Base-by-base conservation (phyloP, 768 basidiomycete genomes). In the Holtermanniella nyarrowii region DNA sequence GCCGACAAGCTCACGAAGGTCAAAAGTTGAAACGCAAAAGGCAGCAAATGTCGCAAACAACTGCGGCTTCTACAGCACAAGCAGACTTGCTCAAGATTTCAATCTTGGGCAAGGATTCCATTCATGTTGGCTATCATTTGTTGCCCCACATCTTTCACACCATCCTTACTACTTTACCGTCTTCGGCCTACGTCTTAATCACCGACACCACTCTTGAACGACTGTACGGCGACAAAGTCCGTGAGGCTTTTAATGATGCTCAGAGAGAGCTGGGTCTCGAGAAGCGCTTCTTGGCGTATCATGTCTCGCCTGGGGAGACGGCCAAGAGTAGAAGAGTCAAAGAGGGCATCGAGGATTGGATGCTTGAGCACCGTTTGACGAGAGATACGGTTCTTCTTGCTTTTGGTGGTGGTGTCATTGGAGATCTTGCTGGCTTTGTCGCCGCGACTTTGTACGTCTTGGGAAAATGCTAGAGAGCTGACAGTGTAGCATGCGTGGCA, bases 331-430 rank as follows among this genome's bases (percentile, higher is more conserved):
- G 95, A 42, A 79, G 86, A 59, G 87, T 87, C 50, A 97, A 97
- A 72, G 93, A 88, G 1, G 77, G 82, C 53, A 83, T 97, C 60
- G 93, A 97, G 69, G 93, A 99, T 72, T 96, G 84, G 72, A 75
- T 99, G 42, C 76, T 97, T 50, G 76, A 82, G 16, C 81, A 91
- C 62, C 81, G 80, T 70, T 95, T 90, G 67, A 95, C 91, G 2
- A 76, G 95, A 53, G 91, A 93, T 70, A 90, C 86, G 2, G 88
- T 99, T 56, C 76, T 97, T 50, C 74, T 99, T 49, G 93, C 91
- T 0, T 78, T 99, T 21, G 95, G 95, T 26, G 93, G 95, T 26
- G 95, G 95, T 24, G 95, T 99, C 50, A 87, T 99, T 53, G 95
- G 95, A 12, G 93, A 99, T 74, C 77, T 97, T 20, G 83, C 90